Percentiles rank a stretch among this genome's conserved stretches.
phyloP scores from a whole-genome alignment of 2,329 filamentous ascomycete genomes.

The Cadophora gregata region DNA sequence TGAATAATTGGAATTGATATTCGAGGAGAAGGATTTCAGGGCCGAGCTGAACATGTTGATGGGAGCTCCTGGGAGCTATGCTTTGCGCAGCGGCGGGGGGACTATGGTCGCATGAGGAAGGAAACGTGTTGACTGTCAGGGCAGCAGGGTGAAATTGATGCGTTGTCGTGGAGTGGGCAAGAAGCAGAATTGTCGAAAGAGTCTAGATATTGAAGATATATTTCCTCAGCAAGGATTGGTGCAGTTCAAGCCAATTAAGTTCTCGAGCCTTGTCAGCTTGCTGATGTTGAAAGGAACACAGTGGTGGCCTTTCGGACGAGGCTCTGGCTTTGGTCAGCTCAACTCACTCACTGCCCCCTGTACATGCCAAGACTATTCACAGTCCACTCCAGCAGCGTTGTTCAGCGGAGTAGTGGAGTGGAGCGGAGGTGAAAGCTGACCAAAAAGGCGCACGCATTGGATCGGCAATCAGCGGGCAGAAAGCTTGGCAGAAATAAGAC shows the following conservation, averaged over 20 bases:
- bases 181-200: neutral
- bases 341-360: neutral
- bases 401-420: neutral
- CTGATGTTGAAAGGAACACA: constrained; percentile 13
- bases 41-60: constrained; percentile 59
- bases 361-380: neutral
- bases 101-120: constrained; percentile 19
- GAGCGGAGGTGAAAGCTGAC: neutral
- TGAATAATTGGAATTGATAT: constrained; percentile 91
- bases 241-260: constrained; percentile 1
- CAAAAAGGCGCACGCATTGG: neutral
- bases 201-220: constrained; percentile 18
- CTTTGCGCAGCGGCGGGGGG: constrained; percentile 14
- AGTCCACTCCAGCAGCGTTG: too few relatives aligned
- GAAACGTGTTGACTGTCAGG: neutral
- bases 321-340: constrained; percentile 1
- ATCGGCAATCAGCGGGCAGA: constrained; percentile 13
- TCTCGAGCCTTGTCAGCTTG: constrained; percentile 25
- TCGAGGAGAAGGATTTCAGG: constrained; percentile 90
- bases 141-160: neutral
- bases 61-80: constrained; percentile 23
- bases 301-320: constrained; percentile 29
- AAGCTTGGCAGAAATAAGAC: neutral
- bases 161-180: neutral
- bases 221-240: constrained; percentile 7